Evolutionary conservation across 2,329 filamentous ascomycete species (phyloP).

Genomic region (Dactylellina leptospora): DNA sequence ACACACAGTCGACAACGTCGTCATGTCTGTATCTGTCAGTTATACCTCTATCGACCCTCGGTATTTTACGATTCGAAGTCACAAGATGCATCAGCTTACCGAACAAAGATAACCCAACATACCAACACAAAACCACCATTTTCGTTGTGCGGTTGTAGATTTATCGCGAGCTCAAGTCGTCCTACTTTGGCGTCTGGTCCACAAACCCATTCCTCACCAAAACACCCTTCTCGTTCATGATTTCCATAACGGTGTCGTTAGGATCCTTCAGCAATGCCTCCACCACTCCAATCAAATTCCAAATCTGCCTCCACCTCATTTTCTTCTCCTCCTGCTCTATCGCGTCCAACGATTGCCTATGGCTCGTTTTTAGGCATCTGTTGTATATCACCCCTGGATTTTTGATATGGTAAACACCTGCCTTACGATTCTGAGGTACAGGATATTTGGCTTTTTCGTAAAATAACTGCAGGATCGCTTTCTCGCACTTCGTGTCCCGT

Average conservation of each 20-base stretch:
- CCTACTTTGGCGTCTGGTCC: slow-evolving; percentile 34
- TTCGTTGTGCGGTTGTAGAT: too few species aligned
- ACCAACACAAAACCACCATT: slow-evolving; percentile 45
- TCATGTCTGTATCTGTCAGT: not conserved
- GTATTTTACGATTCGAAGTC: not conserved
- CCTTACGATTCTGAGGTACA: slow-evolving; percentile 7
- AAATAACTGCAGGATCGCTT: slow-evolving; percentile 18
- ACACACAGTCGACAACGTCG: too few species aligned
- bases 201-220: too few species aligned
- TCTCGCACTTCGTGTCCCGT: slow-evolving; percentile 22
- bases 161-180: too few species aligned
- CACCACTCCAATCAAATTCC: slow-evolving; percentile 17
- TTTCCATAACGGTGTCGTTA: slow-evolving; percentile 13
- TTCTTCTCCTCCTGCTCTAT: slow-evolving; percentile 5
- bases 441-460: slow-evolving; percentile 12
- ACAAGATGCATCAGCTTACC: slow-evolving; percentile 10
- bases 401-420: slow-evolving; percentile 20
- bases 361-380: slow-evolving; percentile 12
- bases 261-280: slow-evolving; percentile 31
- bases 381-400: slow-evolving; percentile 3
- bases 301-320: slow-evolving; percentile 21
- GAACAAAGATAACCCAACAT: slow-evolving; percentile 20
- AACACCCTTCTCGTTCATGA: too few species aligned
- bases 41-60: not conserved
- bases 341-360: slow-evolving; percentile 14